These are phyloP conservation scores for Taphrina sp. DNA, from an alignment of 1,139 yeast genomes.

Conservation along the genomic window DNA sequence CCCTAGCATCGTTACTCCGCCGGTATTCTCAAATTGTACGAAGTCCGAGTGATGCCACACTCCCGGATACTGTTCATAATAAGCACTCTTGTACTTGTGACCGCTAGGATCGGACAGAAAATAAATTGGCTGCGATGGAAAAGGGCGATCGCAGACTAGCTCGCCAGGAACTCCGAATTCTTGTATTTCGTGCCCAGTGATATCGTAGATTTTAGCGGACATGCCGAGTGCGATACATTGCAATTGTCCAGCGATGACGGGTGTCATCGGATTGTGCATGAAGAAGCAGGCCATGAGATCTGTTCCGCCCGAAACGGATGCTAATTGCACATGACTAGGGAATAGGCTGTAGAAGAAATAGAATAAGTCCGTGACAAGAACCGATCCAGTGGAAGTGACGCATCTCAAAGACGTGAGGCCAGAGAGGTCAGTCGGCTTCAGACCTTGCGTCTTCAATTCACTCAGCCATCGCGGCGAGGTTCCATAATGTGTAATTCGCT, in stretches of 20 bases:
- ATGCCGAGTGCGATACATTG: conserved; percentile 39
- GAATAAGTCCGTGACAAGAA: conserved; percentile 38
- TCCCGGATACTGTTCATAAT: conserved; percentile 37
- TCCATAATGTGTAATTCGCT: conserved; percentile 25
- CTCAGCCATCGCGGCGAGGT: conserved; percentile 34
- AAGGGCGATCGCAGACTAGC: conserved; percentile 37
- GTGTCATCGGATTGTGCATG: conserved; percentile 37
- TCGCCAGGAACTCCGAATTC: conserved; percentile 37
- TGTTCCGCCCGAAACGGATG: conserved; percentile 39
- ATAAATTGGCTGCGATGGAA: conserved; percentile 40
- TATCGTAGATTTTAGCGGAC: conserved; percentile 38
- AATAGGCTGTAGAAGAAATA: conserved; percentile 37
- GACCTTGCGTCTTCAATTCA: conserved; percentile 8
- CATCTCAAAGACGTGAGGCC: conserved; percentile 6
- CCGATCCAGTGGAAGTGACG: conserved; percentile 39
- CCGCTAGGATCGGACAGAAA: conserved; percentile 38
- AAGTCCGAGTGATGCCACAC: conserved; percentile 40
- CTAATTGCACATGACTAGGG: conserved; percentile 35
- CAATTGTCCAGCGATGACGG: conserved; percentile 39
- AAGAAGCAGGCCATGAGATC: conserved; percentile 39
- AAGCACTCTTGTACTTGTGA: conserved; percentile 36
- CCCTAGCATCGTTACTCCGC: conserved; percentile 38
- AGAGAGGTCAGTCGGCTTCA: conserved; percentile 18
- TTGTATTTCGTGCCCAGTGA: conserved; percentile 34
- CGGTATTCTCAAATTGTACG: conserved; percentile 37